phyloP scores from a whole-genome alignment of 108 stramenopile species.

The Heterococcus sp. region DNA sequence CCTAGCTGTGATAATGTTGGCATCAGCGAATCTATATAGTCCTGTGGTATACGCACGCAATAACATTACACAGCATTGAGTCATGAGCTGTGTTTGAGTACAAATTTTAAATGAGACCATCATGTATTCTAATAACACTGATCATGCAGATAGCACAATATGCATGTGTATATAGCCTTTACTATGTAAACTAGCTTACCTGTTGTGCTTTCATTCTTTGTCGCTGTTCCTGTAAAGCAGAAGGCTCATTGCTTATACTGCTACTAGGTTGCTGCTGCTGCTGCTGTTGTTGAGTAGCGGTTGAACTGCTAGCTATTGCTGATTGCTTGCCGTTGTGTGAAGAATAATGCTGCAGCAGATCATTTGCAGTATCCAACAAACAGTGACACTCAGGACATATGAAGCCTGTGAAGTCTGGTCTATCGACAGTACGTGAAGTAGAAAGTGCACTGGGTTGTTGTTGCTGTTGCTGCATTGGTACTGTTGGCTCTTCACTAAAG shows the following conservation, averaged over 20 bases:
- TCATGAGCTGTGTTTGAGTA: background rate
- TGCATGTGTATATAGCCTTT: background rate
- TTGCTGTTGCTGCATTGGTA: background rate
- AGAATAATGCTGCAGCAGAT: conserved; percentile 17
- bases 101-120: too few species aligned
- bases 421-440: background rate
- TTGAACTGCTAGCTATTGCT: background rate
- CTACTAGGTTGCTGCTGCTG: background rate
- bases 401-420: conserved; percentile 36
- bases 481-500: conserved; percentile 24
- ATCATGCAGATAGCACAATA: background rate
- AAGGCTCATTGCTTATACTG: too few species aligned
- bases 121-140: background rate
- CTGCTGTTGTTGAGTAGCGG: background rate
- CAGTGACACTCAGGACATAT: conserved; percentile 41
- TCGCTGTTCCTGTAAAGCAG: background rate
- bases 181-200: background rate
- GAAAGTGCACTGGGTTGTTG: background rate
- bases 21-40: too few species aligned
- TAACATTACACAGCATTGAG: background rate
- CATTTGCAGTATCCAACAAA: conserved; percentile 5
- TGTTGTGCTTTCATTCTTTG: background rate
- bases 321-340: background rate
- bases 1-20: too few species aligned
- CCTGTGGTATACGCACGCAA: too few species aligned